Evolutionary conservation across 192 early-diverging fungal species (phyloP).

Genomic region (Coemansia sp.): DNA sequence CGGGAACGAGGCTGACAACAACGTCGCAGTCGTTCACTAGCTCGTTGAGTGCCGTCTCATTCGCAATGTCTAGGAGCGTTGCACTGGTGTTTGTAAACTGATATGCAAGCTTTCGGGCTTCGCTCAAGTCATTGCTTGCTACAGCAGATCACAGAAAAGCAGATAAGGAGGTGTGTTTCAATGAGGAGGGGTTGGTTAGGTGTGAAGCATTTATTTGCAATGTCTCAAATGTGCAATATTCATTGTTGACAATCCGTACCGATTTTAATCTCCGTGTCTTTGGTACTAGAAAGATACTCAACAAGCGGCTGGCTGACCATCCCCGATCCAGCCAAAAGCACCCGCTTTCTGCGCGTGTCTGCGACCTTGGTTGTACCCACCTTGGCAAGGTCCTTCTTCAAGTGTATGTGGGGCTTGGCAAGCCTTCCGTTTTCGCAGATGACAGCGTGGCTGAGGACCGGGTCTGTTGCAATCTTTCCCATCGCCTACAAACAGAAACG

Average conservation of each 20-base stretch:
- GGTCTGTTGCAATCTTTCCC: constrained; percentile 55
- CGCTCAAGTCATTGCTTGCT: constrained; percentile 75
- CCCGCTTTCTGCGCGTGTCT: constrained; percentile 51
- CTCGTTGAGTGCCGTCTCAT: constrained; percentile 58
- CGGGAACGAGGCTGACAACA: constrained; percentile 88
- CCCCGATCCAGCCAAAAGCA: constrained; percentile 83
- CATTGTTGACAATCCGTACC: constrained; percentile 26
- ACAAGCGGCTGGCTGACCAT: constrained; percentile 91
- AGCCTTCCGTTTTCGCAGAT: constrained; percentile 75
- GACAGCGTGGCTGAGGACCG: constrained; percentile 72
- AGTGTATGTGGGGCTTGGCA: constrained; percentile 54
- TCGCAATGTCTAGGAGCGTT: constrained; percentile 69
- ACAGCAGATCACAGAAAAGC: constrained; percentile 43
- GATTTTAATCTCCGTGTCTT: constrained; percentile 50
- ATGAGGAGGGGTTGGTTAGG: background rate
- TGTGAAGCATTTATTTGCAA: background rate
- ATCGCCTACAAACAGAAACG: constrained; percentile 33
- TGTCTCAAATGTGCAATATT: constrained; percentile 2
- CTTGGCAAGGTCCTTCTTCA: constrained; percentile 53
- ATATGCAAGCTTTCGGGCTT: constrained; percentile 69
- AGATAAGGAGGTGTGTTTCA: background rate
- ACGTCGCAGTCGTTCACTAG: constrained; percentile 77
- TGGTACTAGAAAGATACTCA: constrained; percentile 73
- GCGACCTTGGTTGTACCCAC: constrained; percentile 41
- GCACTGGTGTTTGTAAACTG: constrained; percentile 62